These are phyloP conservation scores for Choiromyces venosus DNA, from an alignment of 495 filamentous ascomycete species.

Conservation along the genomic window DNA sequence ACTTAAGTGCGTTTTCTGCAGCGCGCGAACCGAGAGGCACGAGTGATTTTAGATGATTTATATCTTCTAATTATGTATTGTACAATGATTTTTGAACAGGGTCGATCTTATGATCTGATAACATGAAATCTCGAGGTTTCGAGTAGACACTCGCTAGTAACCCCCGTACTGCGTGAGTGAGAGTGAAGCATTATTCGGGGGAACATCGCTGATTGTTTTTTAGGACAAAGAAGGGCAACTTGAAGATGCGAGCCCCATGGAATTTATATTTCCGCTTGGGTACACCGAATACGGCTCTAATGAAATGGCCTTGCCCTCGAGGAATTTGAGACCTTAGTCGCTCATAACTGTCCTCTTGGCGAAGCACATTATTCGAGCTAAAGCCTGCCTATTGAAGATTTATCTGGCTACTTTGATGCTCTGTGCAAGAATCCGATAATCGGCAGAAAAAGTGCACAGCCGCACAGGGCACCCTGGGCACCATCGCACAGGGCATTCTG, in stretches of 20 bases:
- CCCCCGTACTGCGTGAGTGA: neutral
- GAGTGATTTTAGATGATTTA: neutral
- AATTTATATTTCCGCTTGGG: neutral
- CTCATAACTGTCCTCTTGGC: neutral
- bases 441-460: neutral
- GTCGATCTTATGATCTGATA: no score
- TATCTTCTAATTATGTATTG: no score
- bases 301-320: neutral
- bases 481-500: neutral
- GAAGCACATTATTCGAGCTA: neutral
- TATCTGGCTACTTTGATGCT: neutral
- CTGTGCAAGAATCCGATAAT: neutral
- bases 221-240: neutral
- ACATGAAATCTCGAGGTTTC: no score
- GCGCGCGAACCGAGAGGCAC: neutral
- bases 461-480: neutral
- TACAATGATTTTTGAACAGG: no score
- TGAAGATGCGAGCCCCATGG: neutral
- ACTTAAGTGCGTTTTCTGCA: neutral
- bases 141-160: no score
- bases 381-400: neutral
- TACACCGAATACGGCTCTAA: neutral
- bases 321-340: neutral
- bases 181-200: neutral
- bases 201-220: neutral